phyloP scores from a whole-genome alignment of 1,139 yeast genomes.

The Scheffersomyces illinoinensis region DNA sequence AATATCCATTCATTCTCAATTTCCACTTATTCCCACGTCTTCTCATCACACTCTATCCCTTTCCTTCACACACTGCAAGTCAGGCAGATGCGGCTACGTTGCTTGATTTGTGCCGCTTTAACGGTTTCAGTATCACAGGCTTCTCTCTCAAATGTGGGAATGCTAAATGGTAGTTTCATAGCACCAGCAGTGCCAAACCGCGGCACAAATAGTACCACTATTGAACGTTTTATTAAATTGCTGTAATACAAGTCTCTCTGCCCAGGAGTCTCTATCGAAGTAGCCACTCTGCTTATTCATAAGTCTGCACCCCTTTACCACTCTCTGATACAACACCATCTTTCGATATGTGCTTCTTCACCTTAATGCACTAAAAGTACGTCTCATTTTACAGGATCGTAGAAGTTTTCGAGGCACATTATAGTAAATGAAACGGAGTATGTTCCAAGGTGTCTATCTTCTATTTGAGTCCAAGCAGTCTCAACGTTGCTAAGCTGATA shows the following conservation, averaged over 20 bases:
- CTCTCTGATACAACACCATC: not conserved
- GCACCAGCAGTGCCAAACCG: not conserved
- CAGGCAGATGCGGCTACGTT: not conserved
- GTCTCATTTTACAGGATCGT: not conserved
- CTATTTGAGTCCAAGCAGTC: no score
- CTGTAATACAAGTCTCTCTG: not conserved
- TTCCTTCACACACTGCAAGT: not conserved
- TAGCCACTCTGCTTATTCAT: not conserved
- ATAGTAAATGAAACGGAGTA: no score
- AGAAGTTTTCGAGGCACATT: not conserved
- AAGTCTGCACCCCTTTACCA: not conserved
- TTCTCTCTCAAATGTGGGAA: not conserved
- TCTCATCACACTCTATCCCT: not conserved
- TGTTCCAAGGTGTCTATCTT: not conserved
- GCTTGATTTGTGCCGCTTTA: not conserved
- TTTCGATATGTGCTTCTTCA: not conserved
- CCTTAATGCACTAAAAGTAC: not conserved
- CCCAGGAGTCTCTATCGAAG: not conserved
- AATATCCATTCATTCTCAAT: no score
- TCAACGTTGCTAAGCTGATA: not conserved
- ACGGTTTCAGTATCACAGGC: not conserved
- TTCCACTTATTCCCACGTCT: no score
- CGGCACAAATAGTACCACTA: not conserved
- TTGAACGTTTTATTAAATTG: no score
- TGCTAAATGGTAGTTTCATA: not conserved